Base-by-base conservation (phyloP, 768 basidiomycete genomes). In the Kwoniella sp. region DNA sequence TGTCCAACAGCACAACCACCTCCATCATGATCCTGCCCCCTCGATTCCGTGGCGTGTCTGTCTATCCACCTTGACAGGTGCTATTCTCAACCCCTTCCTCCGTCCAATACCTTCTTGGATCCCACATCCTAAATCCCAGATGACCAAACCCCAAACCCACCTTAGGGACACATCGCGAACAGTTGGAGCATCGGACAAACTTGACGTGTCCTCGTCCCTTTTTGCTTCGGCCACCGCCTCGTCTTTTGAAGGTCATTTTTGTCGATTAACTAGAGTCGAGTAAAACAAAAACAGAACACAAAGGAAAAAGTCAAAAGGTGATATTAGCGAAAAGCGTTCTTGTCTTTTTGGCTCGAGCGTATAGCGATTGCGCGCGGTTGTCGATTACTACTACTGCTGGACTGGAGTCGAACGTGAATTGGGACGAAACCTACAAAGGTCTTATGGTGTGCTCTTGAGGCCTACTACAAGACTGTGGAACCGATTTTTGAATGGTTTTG, bases 221-320 rank as follows among this genome's bases (percentile, higher is more conserved):
- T 86, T 97, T 96, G 92, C 96, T 97, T 78, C 96, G 92, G 73
- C 95, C 96, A 80, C 89, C 89, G 86, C 91, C 92, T 90, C 94
- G 89, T 91, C 94, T 89, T 85, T 97, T 96, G 86, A 94, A 95
- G 74, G 93, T 97, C 94, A 95, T 77, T 64, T 69, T 76, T 55
- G 63, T 57, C 55, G 55, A 33, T 40, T 33, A 57, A 36, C 33
- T 54, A 54, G 25, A 49, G 22, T 22, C 48, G 22, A 22, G 25
- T 2, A 26, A 24, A 22, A 27, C 19, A 26, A 25, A 60, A 29
- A 37, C 53, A 19, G 54, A n/a, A n/a, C 19, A 27, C 37, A 22
- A 25, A 19, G n/a, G 17, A 52, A 7, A 40, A 19, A n/a, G 6
- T 24, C 30, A 22, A 6, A 27, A 55, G 24, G 27, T 61, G 24